Percentiles rank a stretch among this genome's conserved stretches.
Conservation (phyloP, 768 basidiomycete genomes). For the Trametes meyenii region DNA sequence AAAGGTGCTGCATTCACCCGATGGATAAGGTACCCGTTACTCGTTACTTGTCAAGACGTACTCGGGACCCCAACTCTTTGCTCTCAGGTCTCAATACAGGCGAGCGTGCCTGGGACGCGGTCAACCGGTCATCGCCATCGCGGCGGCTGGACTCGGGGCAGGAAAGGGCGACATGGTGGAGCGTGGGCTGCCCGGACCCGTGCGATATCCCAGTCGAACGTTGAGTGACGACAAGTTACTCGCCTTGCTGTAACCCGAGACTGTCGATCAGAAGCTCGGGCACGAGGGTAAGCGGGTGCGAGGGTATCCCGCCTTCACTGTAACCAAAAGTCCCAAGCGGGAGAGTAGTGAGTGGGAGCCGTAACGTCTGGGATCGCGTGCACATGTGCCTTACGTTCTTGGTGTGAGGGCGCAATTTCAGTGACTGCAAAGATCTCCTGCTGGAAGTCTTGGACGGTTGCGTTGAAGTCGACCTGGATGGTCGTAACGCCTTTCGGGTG, state of each 20-base stretch:
- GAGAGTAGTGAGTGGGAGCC: too few species aligned
- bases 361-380: too few species aligned
- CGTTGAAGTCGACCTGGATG: slow-evolving; percentile 65
- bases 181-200: neutral
- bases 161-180: slow-evolving; percentile 14
- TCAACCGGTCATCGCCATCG: slow-evolving; percentile 32
- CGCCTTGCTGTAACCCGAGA: slow-evolving; percentile 76
- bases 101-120: slow-evolving; percentile 27
- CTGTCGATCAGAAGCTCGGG: slow-evolving; percentile 76
- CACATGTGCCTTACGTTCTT: slow-evolving; percentile 58
- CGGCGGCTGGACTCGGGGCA: slow-evolving; percentile 29
- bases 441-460: slow-evolving; percentile 76
- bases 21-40: slow-evolving; percentile 68
- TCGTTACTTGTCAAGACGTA: slow-evolving; percentile 61
- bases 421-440: slow-evolving; percentile 67
- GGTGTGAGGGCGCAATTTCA: slow-evolving; percentile 73
- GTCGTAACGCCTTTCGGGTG: slow-evolving; percentile 85
- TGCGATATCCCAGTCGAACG: slow-evolving; percentile 29
- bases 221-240: slow-evolving; percentile 81
- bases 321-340: too few species aligned
- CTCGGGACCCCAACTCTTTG: slow-evolving; percentile 47
- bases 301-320: slow-evolving; percentile 89
- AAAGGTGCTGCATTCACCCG: slow-evolving; percentile 47
- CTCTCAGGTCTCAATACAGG: slow-evolving; percentile 23
- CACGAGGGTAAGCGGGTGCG: slow-evolving; percentile 66